A percentile compares a stretch with the other conserved stretches of the same genome.
phyloP scores from a whole-genome alignment of 768 basidiomycete genomes.

The Auriscalpium orientale region DNA sequence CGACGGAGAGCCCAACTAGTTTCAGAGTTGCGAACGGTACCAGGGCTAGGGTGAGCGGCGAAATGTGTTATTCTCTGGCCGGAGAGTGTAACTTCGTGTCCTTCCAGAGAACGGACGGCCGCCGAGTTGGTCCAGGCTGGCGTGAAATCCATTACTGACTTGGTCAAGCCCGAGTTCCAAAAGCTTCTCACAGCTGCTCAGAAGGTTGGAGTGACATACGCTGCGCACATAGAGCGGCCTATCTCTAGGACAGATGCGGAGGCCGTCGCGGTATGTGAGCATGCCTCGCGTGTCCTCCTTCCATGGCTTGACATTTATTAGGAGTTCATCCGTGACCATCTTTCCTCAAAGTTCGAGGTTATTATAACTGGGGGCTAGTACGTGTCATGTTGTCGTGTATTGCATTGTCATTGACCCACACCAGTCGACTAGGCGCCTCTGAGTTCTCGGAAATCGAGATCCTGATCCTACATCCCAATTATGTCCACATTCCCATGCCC shows the following conservation, averaged over 20 bases:
- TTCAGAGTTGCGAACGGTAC: constrained; percentile 29
- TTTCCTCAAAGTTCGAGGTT: constrained; percentile 42
- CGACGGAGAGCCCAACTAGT: constrained; percentile 21
- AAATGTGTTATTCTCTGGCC: neutral
- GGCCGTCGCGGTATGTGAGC: constrained; percentile 32
- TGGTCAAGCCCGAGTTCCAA: constrained; percentile 29
- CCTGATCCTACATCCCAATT: constrained; percentile 38
- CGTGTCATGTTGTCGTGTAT: constrained; percentile 19
- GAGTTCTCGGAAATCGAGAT: constrained; percentile 33
- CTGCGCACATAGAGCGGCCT: constrained; percentile 28
- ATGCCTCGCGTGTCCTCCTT: neutral
- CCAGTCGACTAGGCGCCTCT: constrained; percentile 40
- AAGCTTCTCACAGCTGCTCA: constrained; percentile 32
- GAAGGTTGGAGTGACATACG: constrained; percentile 33
- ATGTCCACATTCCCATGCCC: constrained; percentile 36
- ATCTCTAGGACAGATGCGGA: constrained; percentile 37
- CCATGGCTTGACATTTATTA: constrained; percentile 15
- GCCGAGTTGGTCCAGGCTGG: constrained; percentile 43
- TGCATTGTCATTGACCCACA: neutral
- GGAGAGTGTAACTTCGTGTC: neutral
- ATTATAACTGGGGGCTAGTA: constrained; percentile 52
- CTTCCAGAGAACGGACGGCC: constrained; percentile 24
- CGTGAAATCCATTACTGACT: constrained; percentile 35
- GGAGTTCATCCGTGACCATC: constrained; percentile 41
- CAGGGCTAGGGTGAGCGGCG: constrained; percentile 40